Conservation (phyloP, 2,329 filamentous ascomycete species). For the Trichoderma endophyticum region DNA sequence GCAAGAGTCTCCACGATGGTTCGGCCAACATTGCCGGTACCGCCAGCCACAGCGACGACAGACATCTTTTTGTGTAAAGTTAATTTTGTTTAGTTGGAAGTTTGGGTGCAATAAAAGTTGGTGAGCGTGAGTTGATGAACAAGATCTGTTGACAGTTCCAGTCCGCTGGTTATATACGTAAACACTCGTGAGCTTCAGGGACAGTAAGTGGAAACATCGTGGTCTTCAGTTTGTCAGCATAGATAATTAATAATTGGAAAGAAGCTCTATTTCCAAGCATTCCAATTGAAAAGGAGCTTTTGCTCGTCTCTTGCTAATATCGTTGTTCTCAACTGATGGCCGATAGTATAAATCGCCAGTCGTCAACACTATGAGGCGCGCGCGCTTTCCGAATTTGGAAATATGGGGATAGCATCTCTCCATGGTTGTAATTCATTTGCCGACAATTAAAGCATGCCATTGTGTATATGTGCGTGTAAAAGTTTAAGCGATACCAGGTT, state of each 20-base stretch:
- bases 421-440: background rate
- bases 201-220: background rate
- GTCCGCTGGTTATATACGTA: background rate
- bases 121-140: background rate
- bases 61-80: constrained; percentile 24
- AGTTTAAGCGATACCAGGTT: background rate
- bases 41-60: constrained; percentile 34
- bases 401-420: background rate
- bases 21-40: constrained; percentile 43
- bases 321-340: background rate
- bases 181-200: background rate
- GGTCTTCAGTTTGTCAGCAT: background rate
- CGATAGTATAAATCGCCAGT: background rate
- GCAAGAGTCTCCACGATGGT: constrained; percentile 44
- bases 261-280: background rate
- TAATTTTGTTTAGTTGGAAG: background rate
- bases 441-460: background rate
- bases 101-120: too few species aligned
- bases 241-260: background rate
- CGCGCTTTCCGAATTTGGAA: background rate
- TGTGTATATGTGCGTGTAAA: background rate
- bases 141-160: background rate
- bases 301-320: background rate
- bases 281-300: background rate
- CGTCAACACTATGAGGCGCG: background rate